A percentile compares a stretch with the other conserved stretches of the same genome.
Conservation (phyloP, 805 yeast species). For the Nakazawaea populi region DNA sequence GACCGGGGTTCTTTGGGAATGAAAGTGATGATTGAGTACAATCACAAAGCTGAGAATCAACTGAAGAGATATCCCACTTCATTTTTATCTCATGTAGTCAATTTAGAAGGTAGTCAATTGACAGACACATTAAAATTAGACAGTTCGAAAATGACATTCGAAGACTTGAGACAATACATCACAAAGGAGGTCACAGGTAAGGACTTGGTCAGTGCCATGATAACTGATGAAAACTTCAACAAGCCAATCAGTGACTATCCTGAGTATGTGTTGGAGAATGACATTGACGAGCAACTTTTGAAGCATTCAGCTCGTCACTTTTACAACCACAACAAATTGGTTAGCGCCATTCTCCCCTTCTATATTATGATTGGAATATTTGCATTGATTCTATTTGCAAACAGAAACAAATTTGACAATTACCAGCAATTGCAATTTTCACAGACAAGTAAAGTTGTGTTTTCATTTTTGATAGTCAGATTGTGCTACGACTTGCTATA, state of each 20-base stretch:
- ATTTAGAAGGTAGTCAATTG: neutral
- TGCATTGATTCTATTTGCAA: neutral
- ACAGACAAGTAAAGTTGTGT: neutral
- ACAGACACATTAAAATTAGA: neutral
- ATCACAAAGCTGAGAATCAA: neutral
- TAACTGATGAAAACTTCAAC: neutral
- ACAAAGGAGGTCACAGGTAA: neutral
- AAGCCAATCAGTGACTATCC: neutral
- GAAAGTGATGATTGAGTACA: constrained; percentile 1
- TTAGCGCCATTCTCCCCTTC: constrained; percentile 4
- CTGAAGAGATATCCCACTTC: neutral
- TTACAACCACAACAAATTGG: constrained; percentile 3
- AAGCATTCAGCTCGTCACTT: neutral
- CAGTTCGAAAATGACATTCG: neutral
- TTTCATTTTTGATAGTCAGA: constrained; percentile 4
- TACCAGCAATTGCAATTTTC: neutral
- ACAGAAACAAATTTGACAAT: neutral
- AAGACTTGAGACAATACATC: constrained; percentile 1
- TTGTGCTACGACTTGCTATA: constrained; percentile 2
- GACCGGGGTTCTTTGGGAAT: neutral
- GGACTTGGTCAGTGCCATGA: neutral
- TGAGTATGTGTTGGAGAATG: neutral
- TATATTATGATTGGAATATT: neutral
- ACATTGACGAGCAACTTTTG: neutral
- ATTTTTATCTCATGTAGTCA: neutral